These are phyloP conservation scores for Geranium rotundifolium DNA, from an alignment of 345 rosid genomes.

Conservation along the genomic window DNA sequence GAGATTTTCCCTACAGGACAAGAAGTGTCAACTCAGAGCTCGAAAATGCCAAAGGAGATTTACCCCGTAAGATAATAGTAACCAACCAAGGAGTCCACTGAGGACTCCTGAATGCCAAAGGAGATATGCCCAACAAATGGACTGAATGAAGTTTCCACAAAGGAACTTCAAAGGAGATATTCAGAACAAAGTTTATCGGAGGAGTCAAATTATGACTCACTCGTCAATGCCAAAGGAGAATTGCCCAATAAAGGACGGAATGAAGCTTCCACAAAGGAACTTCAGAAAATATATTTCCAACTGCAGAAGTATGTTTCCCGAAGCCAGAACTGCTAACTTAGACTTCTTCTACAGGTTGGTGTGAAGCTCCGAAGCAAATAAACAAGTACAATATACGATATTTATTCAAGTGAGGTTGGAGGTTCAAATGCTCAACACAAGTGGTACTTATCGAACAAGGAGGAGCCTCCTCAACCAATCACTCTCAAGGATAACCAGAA, in stretches of 20 bases:
- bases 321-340: conserved; percentile 5
- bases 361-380: conserved; percentile 19
- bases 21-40: conserved; percentile 20
- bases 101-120: conserved; percentile 33
- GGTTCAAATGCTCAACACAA: conserved; percentile 22
- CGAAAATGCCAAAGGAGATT: conserved; percentile 34
- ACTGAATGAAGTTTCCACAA: conserved; percentile 16
- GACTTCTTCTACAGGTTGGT: conserved; percentile 10
- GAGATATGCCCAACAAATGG: conserved; percentile 35
- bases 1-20: conserved; percentile 5
- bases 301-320: conserved; percentile 10
- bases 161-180: too few relatives aligned
- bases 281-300: conserved; percentile 9
- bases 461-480: conserved; percentile 7
- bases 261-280: too few relatives aligned
- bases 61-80: conserved; percentile 20
- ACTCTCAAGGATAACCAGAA: conserved; percentile 9
- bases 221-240: conserved; percentile 50
- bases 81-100: conserved; percentile 7
- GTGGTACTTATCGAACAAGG: conserved; percentile 10
- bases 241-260: conserved; percentile 40
- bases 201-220: conserved; percentile 32
- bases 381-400: conserved; percentile 11
- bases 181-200: background rate
- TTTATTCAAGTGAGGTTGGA: conserved; percentile 44